Conservation (phyloP, 176 grass and related monocot species). For the bread wheat (Triticum aestivum) region IWGSC_CS_RefSeq_v2.1 NC_057803.1:677647318-677647817, state of each 20-base stretch:
- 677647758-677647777: neutral
- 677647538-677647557: neutral
- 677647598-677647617: neutral
- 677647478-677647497: conserved; percentile 45
- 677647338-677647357: conserved; percentile 53
- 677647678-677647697: neutral
- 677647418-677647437: conserved; percentile 65
- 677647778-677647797: neutral
- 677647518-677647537: neutral
- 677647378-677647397: conserved; percentile 61
- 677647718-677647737: neutral
- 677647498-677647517: neutral
- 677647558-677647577: neutral
- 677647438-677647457: conserved; percentile 46
- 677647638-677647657: neutral
- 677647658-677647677: neutral
- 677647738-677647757: neutral
- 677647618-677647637: neutral
- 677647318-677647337: conserved; percentile 75
- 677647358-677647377: conserved; percentile 52
- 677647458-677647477: conserved; percentile 56
- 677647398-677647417: conserved; percentile 94
- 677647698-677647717: neutral
- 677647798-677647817: neutral
- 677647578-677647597: neutral